Evolutionary conservation across 176 grass and related monocot species (phyloP).

Genomic region (Metroxylon sagu): DNA sequence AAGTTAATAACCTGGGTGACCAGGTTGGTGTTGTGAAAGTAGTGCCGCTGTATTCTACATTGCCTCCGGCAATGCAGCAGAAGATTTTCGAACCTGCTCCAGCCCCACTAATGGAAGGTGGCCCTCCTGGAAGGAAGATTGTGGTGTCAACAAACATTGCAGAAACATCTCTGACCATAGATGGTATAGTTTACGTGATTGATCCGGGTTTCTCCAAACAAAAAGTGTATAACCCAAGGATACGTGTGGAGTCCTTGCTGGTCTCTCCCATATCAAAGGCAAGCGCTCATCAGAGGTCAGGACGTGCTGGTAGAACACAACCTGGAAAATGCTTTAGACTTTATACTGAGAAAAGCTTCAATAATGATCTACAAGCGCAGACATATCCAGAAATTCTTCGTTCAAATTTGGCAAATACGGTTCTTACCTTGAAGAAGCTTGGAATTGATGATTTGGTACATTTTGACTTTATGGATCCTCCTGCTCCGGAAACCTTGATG

Average conservation of each 20-base stretch:
- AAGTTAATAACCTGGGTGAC: conserved; percentile 84
- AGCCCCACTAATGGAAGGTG: conserved; percentile 52
- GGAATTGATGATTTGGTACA: conserved; percentile 99
- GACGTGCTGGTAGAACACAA: conserved; percentile 90
- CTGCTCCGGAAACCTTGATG: conserved; percentile 93
- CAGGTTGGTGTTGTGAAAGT: conserved; percentile 94
- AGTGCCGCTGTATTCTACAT: conserved; percentile 82
- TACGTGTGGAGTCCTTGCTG: conserved; percentile 81
- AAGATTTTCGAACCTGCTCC: conserved; percentile 96
- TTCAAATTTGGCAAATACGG: conserved; percentile 88
- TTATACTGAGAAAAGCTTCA: conserved; percentile 90
- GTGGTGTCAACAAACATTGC: conserved; percentile 95
- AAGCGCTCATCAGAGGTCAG: conserved; percentile 87
- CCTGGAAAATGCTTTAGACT: conserved; percentile 95
- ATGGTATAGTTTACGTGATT: conserved; percentile 96
- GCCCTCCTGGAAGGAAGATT: conserved; percentile 90
- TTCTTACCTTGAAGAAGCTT: conserved; percentile 91
- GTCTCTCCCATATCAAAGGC: conserved; percentile 98
- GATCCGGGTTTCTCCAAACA: conserved; percentile 97
- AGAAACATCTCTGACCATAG: conserved; percentile 92
- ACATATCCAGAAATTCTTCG: conserved; percentile 97
- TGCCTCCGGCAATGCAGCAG: conserved; percentile 81
- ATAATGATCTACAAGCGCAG: conserved; percentile 77
- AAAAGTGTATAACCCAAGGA: conserved; percentile 88
- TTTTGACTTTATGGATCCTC: conserved; percentile 99